phyloP scores from a whole-genome alignment of 2,329 filamentous ascomycete species.

The Bisporella sp. region DNA sequence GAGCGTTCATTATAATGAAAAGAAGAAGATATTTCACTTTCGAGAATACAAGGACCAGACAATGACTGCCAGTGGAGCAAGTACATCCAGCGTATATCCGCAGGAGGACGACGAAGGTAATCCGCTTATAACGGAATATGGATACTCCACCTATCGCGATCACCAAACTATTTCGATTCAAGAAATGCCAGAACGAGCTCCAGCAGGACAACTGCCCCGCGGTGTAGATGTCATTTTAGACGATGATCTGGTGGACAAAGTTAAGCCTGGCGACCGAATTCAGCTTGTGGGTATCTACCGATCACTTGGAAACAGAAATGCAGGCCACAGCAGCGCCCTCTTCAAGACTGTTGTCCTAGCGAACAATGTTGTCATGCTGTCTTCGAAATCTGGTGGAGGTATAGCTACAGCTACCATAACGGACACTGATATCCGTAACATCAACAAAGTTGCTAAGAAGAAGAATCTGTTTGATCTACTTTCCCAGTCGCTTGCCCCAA shows the following conservation, averaged over 20 bases:
- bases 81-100: slow-evolving; percentile 87
- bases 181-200: slow-evolving; percentile 96
- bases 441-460: slow-evolving; percentile 95
- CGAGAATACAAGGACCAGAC: slow-evolving; percentile 94
- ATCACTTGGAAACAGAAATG: slow-evolving; percentile 90
- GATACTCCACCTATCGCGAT: slow-evolving; percentile 90
- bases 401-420: slow-evolving; percentile 89
- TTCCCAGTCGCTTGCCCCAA: slow-evolving; percentile 89
- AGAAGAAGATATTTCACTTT: slow-evolving; percentile 77
- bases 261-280: slow-evolving; percentile 92
- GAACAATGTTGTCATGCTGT: slow-evolving; percentile 90
- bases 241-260: slow-evolving; percentile 89
- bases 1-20: slow-evolving; percentile 94
- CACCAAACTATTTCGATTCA: slow-evolving; percentile 98
- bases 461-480: slow-evolving; percentile 88
- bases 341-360: slow-evolving; percentile 93
- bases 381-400: slow-evolving; percentile 91
- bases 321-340: slow-evolving; percentile 79
- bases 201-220: slow-evolving; percentile 88
- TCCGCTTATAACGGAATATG: slow-evolving; percentile 89
- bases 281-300: slow-evolving; percentile 96
- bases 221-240: slow-evolving; percentile 96
- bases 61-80: slow-evolving; percentile 82
- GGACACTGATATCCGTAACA: slow-evolving; percentile 95
- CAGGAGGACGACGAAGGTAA: slow-evolving; percentile 92